phyloP scores from a whole-genome alignment of 768 basidiomycete genomes.

The Coprinopsis cinerea region DNA sequence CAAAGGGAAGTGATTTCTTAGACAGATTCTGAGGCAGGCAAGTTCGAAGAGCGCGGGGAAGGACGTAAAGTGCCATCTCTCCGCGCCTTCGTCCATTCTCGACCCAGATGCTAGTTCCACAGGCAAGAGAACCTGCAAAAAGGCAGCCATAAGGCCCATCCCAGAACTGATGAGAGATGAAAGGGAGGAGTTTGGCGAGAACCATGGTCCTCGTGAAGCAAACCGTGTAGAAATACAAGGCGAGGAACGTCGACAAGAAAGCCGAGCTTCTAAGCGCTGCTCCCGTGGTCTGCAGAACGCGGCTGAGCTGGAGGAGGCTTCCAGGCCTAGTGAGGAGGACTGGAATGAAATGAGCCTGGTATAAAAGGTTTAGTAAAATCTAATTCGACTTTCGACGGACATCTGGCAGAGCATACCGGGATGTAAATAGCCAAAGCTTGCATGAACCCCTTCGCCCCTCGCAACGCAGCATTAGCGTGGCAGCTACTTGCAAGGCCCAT shows the following conservation, averaged over 20 bases:
- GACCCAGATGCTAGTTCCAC: slow-evolving; percentile 74
- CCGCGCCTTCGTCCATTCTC: slow-evolving; percentile 67
- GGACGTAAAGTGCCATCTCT: slow-evolving; percentile 76
- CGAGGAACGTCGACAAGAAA: slow-evolving; percentile 69
- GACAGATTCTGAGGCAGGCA: slow-evolving; percentile 54
- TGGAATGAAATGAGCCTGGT: slow-evolving; percentile 66
- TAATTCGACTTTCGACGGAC: background rate
- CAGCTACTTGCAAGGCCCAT: slow-evolving; percentile 52
- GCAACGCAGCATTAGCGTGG: slow-evolving; percentile 46
- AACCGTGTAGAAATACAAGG: slow-evolving; percentile 63
- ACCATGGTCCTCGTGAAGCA: slow-evolving; percentile 65
- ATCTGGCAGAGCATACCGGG: slow-evolving; percentile 47
- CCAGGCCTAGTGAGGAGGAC: slow-evolving; percentile 54
- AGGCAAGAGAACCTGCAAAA: slow-evolving; percentile 59
- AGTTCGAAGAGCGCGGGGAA: slow-evolving; percentile 64
- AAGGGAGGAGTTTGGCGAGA: slow-evolving; percentile 57
- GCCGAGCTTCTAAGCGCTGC: slow-evolving; percentile 59
- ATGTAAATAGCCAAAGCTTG: slow-evolving; percentile 64
- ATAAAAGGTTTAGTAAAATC: background rate
- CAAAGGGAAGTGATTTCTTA: slow-evolving; percentile 33
- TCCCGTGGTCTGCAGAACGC: slow-evolving; percentile 35
- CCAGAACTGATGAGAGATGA: slow-evolving; percentile 71
- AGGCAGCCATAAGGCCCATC: slow-evolving; percentile 71
- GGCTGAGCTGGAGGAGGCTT: slow-evolving; percentile 40
- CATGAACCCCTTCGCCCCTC: slow-evolving; percentile 52